These are phyloP conservation scores for Colletotrichum navitas DNA, from an alignment of 2,329 filamentous ascomycete species.

Conservation along the genomic window DNA sequence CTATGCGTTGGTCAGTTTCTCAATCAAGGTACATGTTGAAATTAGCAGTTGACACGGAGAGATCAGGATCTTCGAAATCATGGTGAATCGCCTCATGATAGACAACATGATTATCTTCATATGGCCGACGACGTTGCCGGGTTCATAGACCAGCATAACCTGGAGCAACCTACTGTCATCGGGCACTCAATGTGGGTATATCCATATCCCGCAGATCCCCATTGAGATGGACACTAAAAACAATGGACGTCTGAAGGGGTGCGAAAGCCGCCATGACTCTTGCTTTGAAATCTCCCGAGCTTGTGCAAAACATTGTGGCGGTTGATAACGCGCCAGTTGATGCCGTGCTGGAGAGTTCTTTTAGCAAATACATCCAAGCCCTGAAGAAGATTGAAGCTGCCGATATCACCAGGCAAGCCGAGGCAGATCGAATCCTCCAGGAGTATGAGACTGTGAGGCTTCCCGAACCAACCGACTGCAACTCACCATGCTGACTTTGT, in stretches of 20 bases:
- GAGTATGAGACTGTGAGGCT: slow-evolving; percentile 76
- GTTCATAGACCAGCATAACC: slow-evolving; percentile 79
- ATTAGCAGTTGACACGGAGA: slow-evolving; percentile 39
- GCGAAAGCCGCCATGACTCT: slow-evolving; percentile 94
- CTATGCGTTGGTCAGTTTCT: slow-evolving; percentile 78
- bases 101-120: slow-evolving; percentile 80
- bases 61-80: slow-evolving; percentile 89
- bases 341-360: slow-evolving; percentile 78
- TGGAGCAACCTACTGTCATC: slow-evolving; percentile 82
- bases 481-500: background rate
- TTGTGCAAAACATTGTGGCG: slow-evolving; percentile 79
- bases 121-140: slow-evolving; percentile 87
- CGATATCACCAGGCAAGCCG: slow-evolving; percentile 74
- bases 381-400: slow-evolving; percentile 86
- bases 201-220: background rate
- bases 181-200: slow-evolving; percentile 87
- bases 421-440: slow-evolving; percentile 84
- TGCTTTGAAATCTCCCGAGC: slow-evolving; percentile 76
- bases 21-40: background rate
- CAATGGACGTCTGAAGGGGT: slow-evolving; percentile 66
- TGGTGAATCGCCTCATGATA: slow-evolving; percentile 85
- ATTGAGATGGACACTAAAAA: background rate
- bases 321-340: slow-evolving; percentile 95
- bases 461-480: background rate
- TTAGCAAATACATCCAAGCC: slow-evolving; percentile 82